Evolutionary conservation across 306 rosid species (phyloP), one percentile per base, ranked within the genome.

Genomic region (Trifolium fragiferum): DNA sequence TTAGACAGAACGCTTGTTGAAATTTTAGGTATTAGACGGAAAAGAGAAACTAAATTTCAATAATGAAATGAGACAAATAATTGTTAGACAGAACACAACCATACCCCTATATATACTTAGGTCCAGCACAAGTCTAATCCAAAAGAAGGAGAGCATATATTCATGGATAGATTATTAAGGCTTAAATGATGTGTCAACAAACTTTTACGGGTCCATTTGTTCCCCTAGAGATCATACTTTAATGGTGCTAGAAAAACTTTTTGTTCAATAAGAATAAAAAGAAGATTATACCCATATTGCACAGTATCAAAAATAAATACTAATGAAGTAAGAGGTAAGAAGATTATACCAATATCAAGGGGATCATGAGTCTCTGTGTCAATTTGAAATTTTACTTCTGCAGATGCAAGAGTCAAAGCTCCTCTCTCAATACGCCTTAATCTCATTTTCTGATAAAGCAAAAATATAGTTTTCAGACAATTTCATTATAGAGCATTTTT

Each of bases 321-420:
- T n/a, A 62, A 68, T 10, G 37, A 41, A 81, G 54, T 38, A 51
- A 85, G 64, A 47, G 38, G 68, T 19, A 20, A 78, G 18, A 43
- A 77, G 30, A 68, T 43, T 25, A 62, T 88, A 94, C 99, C 99
- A 10, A 94, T 86, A 82, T 94, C 99, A 84, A 94, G 99, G 70
- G 99, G 99, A 77, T 94, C 96, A 78, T 94, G 99, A 53, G 97
- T 94, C 88, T 94, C 99, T 0, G 99, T 94, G 86, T 94, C 99
- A 83, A 94, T 92, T 81, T 94, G 96, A 84, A 94, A 94, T 78
- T 92, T 92, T 78, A 94, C 97, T 90, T 94, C 99, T 72, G 99
- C 99, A 75, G 99, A 94, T 63, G 99, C 97, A 85, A 94, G 99
- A 69, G 99, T 94, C 85, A 94, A 73, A 67, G 99, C 97, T 51